These are phyloP conservation scores for Saccharomycopsis sp. DNA, from an alignment of 805 yeast species.

Conservation along the genomic window DNA sequence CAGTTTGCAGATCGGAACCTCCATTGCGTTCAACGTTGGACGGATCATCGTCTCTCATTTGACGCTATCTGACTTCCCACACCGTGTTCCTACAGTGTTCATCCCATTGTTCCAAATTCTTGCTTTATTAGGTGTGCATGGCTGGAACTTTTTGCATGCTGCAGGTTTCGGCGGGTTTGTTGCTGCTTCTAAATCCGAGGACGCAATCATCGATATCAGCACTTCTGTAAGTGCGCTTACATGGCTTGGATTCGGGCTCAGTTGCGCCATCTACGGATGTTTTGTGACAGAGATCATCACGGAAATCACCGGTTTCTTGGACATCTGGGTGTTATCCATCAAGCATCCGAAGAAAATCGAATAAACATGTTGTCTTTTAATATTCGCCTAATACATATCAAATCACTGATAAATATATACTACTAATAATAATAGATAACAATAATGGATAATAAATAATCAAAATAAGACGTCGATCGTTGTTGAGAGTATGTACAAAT, in stretches of 20 bases:
- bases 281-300: slow-evolving; percentile 73
- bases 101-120: slow-evolving; percentile 51
- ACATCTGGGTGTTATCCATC: slow-evolving; percentile 78
- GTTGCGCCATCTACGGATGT: slow-evolving; percentile 61
- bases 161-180: slow-evolving; percentile 25
- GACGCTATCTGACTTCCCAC: slow-evolving; percentile 73
- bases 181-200: slow-evolving; percentile 20
- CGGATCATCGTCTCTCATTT: slow-evolving; percentile 83
- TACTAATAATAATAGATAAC: not conserved
- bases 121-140: slow-evolving; percentile 25
- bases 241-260: slow-evolving; percentile 62
- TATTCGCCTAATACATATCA: too few species aligned
- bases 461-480: too few species aligned
- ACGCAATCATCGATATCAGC: slow-evolving; percentile 32
- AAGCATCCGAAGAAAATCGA: slow-evolving; percentile 56
- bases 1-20: slow-evolving; percentile 62
- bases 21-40: slow-evolving; percentile 83
- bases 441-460: too few species aligned
- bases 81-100: slow-evolving; percentile 59
- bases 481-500: too few species aligned
- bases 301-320: slow-evolving; percentile 73
- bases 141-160: slow-evolving; percentile 6
- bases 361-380: not conserved
- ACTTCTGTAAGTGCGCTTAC: slow-evolving; percentile 44
- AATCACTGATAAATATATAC: too few species aligned